Percentiles rank a stretch among this genome's conserved stretches.
Evolutionary conservation across 106 monocot species (phyloP).

Genomic region (Allium fistulosum): DNA sequence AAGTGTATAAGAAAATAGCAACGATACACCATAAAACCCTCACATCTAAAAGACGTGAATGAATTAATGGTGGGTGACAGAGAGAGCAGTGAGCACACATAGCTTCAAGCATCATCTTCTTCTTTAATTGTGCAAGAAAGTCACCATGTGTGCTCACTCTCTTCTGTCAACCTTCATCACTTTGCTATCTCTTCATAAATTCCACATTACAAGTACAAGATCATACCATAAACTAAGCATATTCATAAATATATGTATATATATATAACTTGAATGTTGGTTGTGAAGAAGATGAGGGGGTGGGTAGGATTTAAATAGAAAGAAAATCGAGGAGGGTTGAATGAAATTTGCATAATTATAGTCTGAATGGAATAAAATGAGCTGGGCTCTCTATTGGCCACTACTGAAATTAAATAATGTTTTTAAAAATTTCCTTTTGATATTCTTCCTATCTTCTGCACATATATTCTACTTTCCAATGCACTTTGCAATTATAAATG

Average conservation of each 20-base stretch:
- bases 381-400: background rate
- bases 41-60: background rate
- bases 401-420: slow-evolving; percentile 1
- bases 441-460: too few relatives aligned
- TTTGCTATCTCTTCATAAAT: background rate
- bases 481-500: slow-evolving; percentile 3
- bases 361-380: slow-evolving; percentile 10
- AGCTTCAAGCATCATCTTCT: slow-evolving; percentile 13
- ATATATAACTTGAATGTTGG: background rate
- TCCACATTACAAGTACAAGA: background rate
- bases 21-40: background rate
- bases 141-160: slow-evolving; percentile 29
- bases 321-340: background rate
- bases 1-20: too few relatives aligned
- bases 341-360: too few relatives aligned
- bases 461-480: background rate
- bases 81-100: slow-evolving; percentile 24
- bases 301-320: slow-evolving; percentile 9
- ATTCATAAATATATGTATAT: background rate
- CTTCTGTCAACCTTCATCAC: slow-evolving; percentile 23
- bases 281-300: background rate
- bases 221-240: background rate
- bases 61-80: slow-evolving; percentile 14
- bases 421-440: background rate
- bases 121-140: slow-evolving; percentile 13